These are phyloP conservation scores for Citeromyces hawaiiensis DNA, from an alignment of 1,139 yeast genomes.

Conservation along the genomic window DNA sequence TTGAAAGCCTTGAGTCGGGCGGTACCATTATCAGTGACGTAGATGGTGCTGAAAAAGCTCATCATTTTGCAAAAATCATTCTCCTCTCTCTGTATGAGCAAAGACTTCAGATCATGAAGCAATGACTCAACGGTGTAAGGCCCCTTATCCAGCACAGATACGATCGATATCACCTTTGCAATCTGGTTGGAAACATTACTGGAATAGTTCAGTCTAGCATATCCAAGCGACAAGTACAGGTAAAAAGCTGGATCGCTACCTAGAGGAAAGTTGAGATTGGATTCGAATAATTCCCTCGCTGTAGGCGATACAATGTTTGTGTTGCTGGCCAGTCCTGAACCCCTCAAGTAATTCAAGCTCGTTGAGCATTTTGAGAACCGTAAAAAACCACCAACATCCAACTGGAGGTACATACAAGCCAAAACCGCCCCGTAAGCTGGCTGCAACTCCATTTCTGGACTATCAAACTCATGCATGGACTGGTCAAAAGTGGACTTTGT, in stretches of 20 bases:
- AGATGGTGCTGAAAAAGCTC: conserved; percentile 7
- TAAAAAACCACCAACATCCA: too few relatives aligned
- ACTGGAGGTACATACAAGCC: too few relatives aligned
- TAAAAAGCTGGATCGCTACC: conserved; percentile 6
- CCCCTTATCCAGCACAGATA: conserved; percentile 5
- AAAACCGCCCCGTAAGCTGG: too few relatives aligned
- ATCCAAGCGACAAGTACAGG: conserved; percentile 4
- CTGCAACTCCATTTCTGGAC: too few relatives aligned
- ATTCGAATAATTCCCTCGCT: not conserved
- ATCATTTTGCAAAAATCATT: conserved; percentile 9
- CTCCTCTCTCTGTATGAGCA: conserved; percentile 5
- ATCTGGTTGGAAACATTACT: conserved; percentile 4
- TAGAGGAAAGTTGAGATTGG: conserved; percentile 5
- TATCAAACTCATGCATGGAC: too few relatives aligned
- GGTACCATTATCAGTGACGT: not conserved
- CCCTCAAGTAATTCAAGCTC: too few relatives aligned
- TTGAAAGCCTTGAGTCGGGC: too few relatives aligned
- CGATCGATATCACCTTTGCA: conserved; percentile 6
- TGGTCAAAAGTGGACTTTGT: too few relatives aligned
- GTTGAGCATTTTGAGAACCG: too few relatives aligned
- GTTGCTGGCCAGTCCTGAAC: too few relatives aligned
- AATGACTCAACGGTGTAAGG: conserved; percentile 7
- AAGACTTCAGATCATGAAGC: conserved; percentile 7
- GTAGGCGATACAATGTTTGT: too few relatives aligned
- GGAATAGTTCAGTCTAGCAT: not conserved